A percentile compares a stretch with the other conserved stretches of the same genome.
phyloP scores from a whole-genome alignment of 164 flowering plant species.

The Macadamia integrifolia region DNA sequence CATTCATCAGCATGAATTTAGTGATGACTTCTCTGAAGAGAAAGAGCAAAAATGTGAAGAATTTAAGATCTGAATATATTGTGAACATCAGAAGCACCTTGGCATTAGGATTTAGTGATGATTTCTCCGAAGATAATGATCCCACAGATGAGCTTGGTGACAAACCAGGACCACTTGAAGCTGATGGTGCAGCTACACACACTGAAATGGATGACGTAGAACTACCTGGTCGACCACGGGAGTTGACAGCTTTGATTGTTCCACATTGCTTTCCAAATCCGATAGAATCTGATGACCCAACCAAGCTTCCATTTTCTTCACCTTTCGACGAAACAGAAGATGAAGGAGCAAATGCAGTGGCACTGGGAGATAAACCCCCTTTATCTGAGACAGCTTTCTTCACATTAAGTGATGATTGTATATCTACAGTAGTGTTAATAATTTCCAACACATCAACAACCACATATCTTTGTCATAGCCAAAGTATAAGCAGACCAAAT shows the following conservation, averaged over 20 bases:
- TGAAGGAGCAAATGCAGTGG: conserved; percentile 33
- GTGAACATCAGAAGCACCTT: conserved; percentile 46
- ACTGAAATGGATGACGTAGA: conserved; percentile 74
- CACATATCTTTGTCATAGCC: not conserved
- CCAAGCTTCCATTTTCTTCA: conserved; percentile 22
- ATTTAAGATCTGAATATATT: not conserved
- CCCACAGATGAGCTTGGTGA: conserved; percentile 92
- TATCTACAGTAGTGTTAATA: conserved; percentile 25
- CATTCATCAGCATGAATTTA: not conserved
- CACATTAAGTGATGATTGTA: conserved; percentile 15
- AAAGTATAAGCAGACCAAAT: not conserved
- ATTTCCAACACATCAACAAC: conserved; percentile 2
- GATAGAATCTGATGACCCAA: conserved; percentile 30
- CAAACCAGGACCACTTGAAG: conserved; percentile 50
- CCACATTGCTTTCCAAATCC: conserved; percentile 31
- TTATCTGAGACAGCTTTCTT: conserved; percentile 38
- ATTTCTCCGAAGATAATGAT: conserved; percentile 85
- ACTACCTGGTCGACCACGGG: conserved; percentile 49
- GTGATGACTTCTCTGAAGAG: too few species aligned
- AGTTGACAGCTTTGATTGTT: conserved; percentile 31
- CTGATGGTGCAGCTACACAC: conserved; percentile 33
- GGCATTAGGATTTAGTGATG: conserved; percentile 87
- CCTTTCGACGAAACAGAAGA: conserved; percentile 28
- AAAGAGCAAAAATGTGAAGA: not conserved
- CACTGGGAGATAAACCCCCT: conserved; percentile 32